Base-by-base conservation (phyloP, 805 yeast species). In the Kuraishia piskuri region DNA sequence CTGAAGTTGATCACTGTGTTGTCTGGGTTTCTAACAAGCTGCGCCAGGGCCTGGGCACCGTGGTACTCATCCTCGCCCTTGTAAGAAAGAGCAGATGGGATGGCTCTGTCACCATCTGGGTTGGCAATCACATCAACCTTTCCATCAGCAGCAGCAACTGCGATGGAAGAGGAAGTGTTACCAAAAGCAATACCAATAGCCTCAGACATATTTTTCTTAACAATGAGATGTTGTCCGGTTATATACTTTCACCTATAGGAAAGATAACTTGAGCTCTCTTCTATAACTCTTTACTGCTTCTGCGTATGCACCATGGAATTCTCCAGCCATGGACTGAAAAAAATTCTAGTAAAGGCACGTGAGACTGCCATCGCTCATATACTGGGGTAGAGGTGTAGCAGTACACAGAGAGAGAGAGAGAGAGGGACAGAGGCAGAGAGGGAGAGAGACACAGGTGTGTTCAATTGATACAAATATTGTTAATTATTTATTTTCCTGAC, bases 71-170 rank as follows among this genome's bases (percentile, higher is more conserved):
- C 98, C 54, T 79, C 86, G 56, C 95, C 97, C 55, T 90, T 90
- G 69, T 91, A 94, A 20, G 97, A 83, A 57, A 94, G 78, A 55
- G 88, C 87, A 25, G 98, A 87, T 57, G 98, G 96, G 68, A 94
- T 94, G 56, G 92, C 80, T 76, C 98, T 89, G 74, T 94, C 98
- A 71, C 99, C 99, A 67, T 94, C 99, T 61, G 95, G 97, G 82
- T 94, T 92, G 61, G 99, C 99, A 69, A 94, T 92, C 60, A 94
- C 96, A 67, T 94, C 97, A 58, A 90, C 94, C 69, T 86, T 88
- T 57, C 97, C 97, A 65, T 92, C 97, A 59, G 75, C 70, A 57
- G 79, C 73, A 60, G 91, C 87, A 64, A 84, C 88, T 50, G 98
- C 97, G 68, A 94, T 90, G 55, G 97, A 88, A 50, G 97, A 87